A percentile compares a stretch with the other conserved stretches of the same genome.
Evolutionary conservation across 2,329 filamentous ascomycete genomes (phyloP).

Genomic region (Aspergillus persii): DNA sequence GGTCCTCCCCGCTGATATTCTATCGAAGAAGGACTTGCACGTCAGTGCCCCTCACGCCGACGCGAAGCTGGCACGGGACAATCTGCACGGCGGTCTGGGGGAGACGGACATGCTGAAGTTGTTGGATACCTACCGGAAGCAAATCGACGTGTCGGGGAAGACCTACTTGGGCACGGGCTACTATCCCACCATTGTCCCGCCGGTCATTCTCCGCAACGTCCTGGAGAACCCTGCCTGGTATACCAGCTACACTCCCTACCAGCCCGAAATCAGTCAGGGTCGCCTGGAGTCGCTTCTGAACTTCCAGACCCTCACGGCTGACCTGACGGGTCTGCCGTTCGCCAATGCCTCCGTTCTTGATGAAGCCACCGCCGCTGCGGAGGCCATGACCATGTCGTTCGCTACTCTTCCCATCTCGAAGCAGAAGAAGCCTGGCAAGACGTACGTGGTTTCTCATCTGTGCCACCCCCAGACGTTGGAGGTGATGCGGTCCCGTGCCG

Average conservation of each 20-base stretch:
- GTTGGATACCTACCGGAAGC: slow-evolving; percentile 42
- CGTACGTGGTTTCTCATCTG: slow-evolving; percentile 77
- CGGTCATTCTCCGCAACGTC: slow-evolving; percentile 89
- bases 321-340: slow-evolving; percentile 82
- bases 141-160: slow-evolving; percentile 61
- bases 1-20: slow-evolving; percentile 77
- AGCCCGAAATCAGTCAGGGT: slow-evolving; percentile 95
- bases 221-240: slow-evolving; percentile 96
- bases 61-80: slow-evolving; percentile 41
- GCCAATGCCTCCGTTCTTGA: slow-evolving; percentile 89
- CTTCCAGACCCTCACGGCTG: slow-evolving; percentile 89
- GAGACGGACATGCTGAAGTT: slow-evolving; percentile 44
- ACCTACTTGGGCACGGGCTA: slow-evolving; percentile 84
- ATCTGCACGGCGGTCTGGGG: slow-evolving; percentile 46
- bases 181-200: slow-evolving; percentile 79
- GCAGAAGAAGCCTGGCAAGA: slow-evolving; percentile 72
- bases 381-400: slow-evolving; percentile 92
- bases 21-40: slow-evolving; percentile 63
- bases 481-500: slow-evolving; percentile 78
- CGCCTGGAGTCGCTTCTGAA: slow-evolving; percentile 89
- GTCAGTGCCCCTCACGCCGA: slow-evolving; percentile 51
- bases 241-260: slow-evolving; percentile 96
- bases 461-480: slow-evolving; percentile 83
- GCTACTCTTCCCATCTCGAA: slow-evolving; percentile 69
- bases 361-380: slow-evolving; percentile 86